Conservation (phyloP, 768 basidiomycete genomes). For the Coprinellus micaceus region DNA sequence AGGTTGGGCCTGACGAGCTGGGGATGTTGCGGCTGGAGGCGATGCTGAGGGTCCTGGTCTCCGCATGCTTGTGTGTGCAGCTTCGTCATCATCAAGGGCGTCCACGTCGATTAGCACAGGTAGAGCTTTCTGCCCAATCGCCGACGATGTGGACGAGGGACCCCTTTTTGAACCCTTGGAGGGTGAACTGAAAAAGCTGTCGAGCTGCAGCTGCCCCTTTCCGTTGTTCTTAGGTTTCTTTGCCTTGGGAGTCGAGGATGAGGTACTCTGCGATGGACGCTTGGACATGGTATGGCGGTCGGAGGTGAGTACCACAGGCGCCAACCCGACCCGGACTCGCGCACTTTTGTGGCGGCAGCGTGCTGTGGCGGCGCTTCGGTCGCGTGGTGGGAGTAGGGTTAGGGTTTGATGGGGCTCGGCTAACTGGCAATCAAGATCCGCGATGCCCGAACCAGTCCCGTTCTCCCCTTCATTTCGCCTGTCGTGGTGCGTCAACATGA, state of each 20-base stretch:
- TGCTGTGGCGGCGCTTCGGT: too few relatives aligned
- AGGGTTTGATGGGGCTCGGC: too few relatives aligned
- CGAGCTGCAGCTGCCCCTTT: not conserved
- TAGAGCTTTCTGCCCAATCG: not conserved
- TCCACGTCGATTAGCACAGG: slow-evolving; percentile 3
- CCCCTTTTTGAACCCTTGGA: not conserved
- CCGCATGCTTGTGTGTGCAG: not conserved
- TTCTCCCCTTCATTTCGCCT: too few relatives aligned
- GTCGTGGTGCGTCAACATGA: too few relatives aligned
- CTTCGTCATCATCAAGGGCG: slow-evolving; percentile 1
- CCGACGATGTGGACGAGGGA: too few relatives aligned
- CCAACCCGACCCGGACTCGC: not conserved
- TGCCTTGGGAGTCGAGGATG: not conserved
- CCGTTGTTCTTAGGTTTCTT: not conserved
- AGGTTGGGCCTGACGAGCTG: not conserved
- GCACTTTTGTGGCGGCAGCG: too few relatives aligned
- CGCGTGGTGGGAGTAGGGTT: too few relatives aligned
- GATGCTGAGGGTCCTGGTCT: not conserved
- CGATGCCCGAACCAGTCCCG: too few relatives aligned
- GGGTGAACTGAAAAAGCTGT: not conserved
- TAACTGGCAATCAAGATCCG: too few relatives aligned
- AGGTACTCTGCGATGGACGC: not conserved
- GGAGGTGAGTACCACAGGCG: not conserved
- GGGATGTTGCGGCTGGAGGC: not conserved
- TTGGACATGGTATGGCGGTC: not conserved